These are phyloP conservation scores for Arachnomyces sp. DNA, from an alignment of 2,329 filamentous ascomycete species.

Conservation along the genomic window DNA sequence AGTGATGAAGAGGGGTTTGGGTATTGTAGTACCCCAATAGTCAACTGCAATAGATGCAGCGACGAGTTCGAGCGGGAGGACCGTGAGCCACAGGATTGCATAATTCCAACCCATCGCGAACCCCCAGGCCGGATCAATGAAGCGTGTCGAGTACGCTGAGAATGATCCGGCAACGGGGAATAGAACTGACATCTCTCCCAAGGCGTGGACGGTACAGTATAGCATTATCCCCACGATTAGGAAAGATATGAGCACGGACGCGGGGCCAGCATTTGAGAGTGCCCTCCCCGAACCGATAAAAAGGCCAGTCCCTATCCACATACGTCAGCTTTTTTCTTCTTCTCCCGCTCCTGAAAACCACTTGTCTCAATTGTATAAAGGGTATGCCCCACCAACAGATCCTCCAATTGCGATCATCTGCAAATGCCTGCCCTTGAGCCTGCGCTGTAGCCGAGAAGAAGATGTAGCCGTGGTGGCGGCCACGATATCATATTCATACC, in stretches of 20 bases:
- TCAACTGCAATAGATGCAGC: conserved; percentile 76
- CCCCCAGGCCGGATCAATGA: conserved; percentile 88
- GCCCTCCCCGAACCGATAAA: conserved; percentile 77
- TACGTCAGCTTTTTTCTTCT: not conserved
- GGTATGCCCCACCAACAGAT: conserved; percentile 59
- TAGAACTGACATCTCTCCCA: conserved; percentile 84
- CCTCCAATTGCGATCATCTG: conserved; percentile 98
- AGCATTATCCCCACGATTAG: conserved; percentile 75
- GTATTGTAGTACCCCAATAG: conserved; percentile 63
- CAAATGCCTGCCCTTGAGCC: conserved; percentile 74
- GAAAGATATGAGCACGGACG: conserved; percentile 70
- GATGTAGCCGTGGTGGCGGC: conserved; percentile 56
- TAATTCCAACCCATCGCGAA: conserved; percentile 97
- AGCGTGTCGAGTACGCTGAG: conserved; percentile 82
- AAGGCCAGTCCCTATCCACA: conserved; percentile 60
- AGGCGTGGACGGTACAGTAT: conserved; percentile 82
- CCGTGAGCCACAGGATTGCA: conserved; percentile 77
- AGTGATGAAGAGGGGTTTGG: conserved; percentile 70
- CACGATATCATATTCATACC: conserved; percentile 57
- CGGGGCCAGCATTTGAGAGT: conserved; percentile 66
- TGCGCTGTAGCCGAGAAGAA: conserved; percentile 65
- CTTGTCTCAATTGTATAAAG: not conserved
- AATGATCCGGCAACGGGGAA: conserved; percentile 92
- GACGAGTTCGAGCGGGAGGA: conserved; percentile 78
- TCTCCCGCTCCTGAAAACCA: not conserved